These are phyloP conservation scores for Termitomyces sp. DNA, from an alignment of 768 basidiomycete species.

Conservation along the genomic window DNA sequence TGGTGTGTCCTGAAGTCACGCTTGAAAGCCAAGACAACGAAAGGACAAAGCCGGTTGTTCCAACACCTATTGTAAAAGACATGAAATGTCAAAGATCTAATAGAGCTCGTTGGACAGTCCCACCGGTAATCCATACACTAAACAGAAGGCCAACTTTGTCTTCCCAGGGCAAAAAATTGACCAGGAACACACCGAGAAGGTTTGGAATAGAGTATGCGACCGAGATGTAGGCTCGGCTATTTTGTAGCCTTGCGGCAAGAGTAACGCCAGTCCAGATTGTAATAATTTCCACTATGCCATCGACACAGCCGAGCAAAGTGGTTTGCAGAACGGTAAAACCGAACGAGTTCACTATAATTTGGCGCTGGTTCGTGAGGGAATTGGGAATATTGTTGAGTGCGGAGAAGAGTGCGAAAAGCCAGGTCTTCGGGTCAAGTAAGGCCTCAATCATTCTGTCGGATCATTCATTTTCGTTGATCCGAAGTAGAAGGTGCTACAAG, in stretches of 20 bases:
- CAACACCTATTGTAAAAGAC: constrained; percentile 10
- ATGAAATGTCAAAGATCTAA: not conserved
- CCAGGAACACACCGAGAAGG: constrained; percentile 53
- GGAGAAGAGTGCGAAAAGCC: constrained; percentile 69
- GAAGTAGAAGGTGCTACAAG: not conserved
- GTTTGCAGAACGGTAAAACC: constrained; percentile 63
- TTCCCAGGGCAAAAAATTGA: constrained; percentile 61
- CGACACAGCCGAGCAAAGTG: constrained; percentile 64
- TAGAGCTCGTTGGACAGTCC: not conserved
- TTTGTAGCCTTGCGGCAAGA: constrained; percentile 48
- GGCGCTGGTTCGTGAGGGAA: constrained; percentile 57
- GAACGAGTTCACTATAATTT: constrained; percentile 60
- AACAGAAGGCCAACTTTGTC: constrained; percentile 64
- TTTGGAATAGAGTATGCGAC: constrained; percentile 61
- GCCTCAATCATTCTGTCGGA: constrained; percentile 59
- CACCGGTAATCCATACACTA: constrained; percentile 49
- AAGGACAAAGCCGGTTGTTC: constrained; percentile 44
- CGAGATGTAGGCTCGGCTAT: constrained; percentile 60
- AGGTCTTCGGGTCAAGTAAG: constrained; percentile 63
- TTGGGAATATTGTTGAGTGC: constrained; percentile 60
- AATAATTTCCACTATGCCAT: constrained; percentile 59
- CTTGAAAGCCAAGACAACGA: constrained; percentile 59
- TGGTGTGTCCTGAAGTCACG: constrained; percentile 70
- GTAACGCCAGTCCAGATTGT: constrained; percentile 65
- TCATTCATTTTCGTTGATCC: not conserved